Base-by-base conservation (phyloP, 495 filamentous ascomycete genomes). In the Penicillium manginii region DNA sequence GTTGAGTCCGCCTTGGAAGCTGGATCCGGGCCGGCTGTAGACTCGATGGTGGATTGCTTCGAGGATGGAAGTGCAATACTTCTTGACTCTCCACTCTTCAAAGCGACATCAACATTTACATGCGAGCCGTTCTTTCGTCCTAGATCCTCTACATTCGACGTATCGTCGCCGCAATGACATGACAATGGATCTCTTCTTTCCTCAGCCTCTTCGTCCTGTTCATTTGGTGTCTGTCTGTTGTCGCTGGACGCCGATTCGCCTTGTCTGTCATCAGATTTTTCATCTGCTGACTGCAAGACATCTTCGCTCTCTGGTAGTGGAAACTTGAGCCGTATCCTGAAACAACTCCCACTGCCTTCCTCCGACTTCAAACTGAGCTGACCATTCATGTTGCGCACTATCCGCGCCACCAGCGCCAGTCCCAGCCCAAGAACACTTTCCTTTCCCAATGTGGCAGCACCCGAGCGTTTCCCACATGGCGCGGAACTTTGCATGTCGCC, bases 311-410 rank as follows among this genome's bases (percentile, higher is more conserved):
- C 58, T 2, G 52, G 65, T 52, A 72, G 40, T 4, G 70, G 65
- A 45, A 76, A 76, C 7, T 58, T 64, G 12, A 74, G 55, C 43
- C 65, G 52, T n/a, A 74, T 71, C 53, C 76, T 82, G 61, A 97
- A 94, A 48, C 88, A 81, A 19, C 91, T 92, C 0, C 92, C 92
- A 61, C 87, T 89, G 1, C 90, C 89, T 71, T 88, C 82, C 65
- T 93, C 90, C 0, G 92, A 96, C 61, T 91, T 94, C 12, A 97
- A 73, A 31, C 90, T 84, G 18, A 97, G 71, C 58, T 96, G 92
- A 0, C 92, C 92, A 58, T 94, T 85, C 88, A 96, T 92, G 62
- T 92, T 96, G 31, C 85, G 81, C 15, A 97, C 78, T 39, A 89
- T 90, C 37, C 92, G 81, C 39, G 92, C 89, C 8, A 97, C 92